Percentiles rank a stretch among this genome's conserved stretches.
Evolutionary conservation across 164 flowering plant genomes (phyloP).

Genomic region (Vitis vinifera): ASM3070453v1 NC_081823.1:3303001-3303500

Average conservation of each 20-base stretch:
- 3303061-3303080: conserved; percentile 79
- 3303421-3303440: conserved; percentile 98
- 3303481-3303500: conserved; percentile 94
- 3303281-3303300: conserved; percentile 24
- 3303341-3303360: conserved; percentile 79
- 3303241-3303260: background rate
- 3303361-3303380: conserved; percentile 89
- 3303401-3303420: conserved; percentile 74
- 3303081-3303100: conserved; percentile 89
- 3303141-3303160: conserved; percentile 75
- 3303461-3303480: conserved; percentile 92
- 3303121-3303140: conserved; percentile 82
- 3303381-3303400: conserved; percentile 82
- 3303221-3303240: background rate
- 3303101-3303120: conserved; percentile 98
- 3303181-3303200: conserved; percentile 63
- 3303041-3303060: conserved; percentile 43
- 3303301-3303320: conserved; percentile 71
- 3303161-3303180: conserved; percentile 83
- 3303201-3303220: conserved; percentile 1
- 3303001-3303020: conserved; percentile 70
- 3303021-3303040: conserved; percentile 84
- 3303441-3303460: conserved; percentile 93
- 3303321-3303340: conserved; percentile 86
- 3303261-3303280: too few species aligned